Evolutionary conservation across 352 stramenopile genomes (phyloP), one percentile per base, ranked within the genome.

Genomic region (Globisporangium viniferum): DNA sequence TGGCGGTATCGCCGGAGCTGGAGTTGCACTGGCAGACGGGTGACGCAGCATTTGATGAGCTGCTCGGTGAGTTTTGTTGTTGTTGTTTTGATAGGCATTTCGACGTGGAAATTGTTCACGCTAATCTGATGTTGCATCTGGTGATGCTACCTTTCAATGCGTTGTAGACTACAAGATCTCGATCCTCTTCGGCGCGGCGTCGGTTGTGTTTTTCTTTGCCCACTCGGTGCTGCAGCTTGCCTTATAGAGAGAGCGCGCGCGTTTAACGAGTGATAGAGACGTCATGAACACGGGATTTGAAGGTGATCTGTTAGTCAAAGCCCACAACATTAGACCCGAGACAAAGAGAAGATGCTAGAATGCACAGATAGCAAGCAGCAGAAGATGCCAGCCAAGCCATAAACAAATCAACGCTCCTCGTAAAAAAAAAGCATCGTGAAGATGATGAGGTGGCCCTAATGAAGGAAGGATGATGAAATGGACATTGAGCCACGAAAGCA

Each of bases 141-240:
- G 5, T 49, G 41, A 15, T 49, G 12, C 14, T 71, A 3, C 56
- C 44, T 63, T 54, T 18, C 20, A 41, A 24, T 53, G 31, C 31
- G 4, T 8, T 18, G 31, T 67, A 93, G 87, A 93, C 58, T 95
- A 93, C 82, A 95, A 95, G 80, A 86, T 93, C 60, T 84, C 85
- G 48, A 90, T 95, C 67, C 55, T 90, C 39, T 71, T 92, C 33
- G 86, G 82, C 55, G 77, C 68, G 14, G 77, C 64, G 46, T 82
- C 79, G 59, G 77, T 91, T 62, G 68, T 74, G 31, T 90, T 94
- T 46, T 83, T 94, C 51, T 79, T 91, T 35, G 68, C 70, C 31
- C 87, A 94, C 73, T 88, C 87, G 39, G 59, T 92, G 62, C 62
- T 91, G 57, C 75, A 78, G 36, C 68, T 86, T 59, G 70, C 81